These are phyloP conservation scores for Metschnikowia lunata DNA, from an alignment of 805 yeast species.

Conservation along the genomic window DNA sequence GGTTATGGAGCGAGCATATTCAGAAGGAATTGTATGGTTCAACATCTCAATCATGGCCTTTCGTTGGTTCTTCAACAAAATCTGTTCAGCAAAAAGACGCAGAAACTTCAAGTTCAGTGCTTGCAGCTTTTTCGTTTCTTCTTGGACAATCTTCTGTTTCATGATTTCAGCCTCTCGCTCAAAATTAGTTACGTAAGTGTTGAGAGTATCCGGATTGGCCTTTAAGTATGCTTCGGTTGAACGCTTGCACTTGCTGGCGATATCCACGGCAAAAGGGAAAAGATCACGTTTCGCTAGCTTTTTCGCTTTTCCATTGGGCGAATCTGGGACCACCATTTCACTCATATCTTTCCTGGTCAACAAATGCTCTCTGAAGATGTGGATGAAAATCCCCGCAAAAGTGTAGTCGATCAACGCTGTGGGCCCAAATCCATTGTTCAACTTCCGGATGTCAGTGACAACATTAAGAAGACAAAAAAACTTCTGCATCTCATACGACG, in stretches of 20 bases:
- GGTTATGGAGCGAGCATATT: not conserved
- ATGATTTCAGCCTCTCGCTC: conserved; percentile 6
- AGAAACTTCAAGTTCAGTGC: not conserved
- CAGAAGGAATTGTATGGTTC: not conserved
- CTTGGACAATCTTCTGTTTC: conserved; percentile 4
- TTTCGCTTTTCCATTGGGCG: conserved; percentile 31
- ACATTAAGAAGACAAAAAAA: conserved; percentile 45
- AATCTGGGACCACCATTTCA: conserved; percentile 14
- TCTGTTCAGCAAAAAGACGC: conserved; percentile 3
- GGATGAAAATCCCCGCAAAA: conserved; percentile 55
- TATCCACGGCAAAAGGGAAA: conserved; percentile 37
- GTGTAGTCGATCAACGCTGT: conserved; percentile 74
- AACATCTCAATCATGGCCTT: conserved; percentile 5
- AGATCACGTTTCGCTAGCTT: conserved; percentile 40
- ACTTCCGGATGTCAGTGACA: conserved; percentile 56
- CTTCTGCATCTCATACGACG: conserved; percentile 33
- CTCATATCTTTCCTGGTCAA: not conserved
- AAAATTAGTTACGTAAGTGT: conserved; percentile 14
- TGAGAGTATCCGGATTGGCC: conserved; percentile 29
- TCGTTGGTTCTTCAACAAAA: conserved; percentile 1
- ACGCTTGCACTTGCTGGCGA: conserved; percentile 26
- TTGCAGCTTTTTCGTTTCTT: not conserved
- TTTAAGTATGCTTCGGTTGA: conserved; percentile 30
- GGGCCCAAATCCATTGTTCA: conserved; percentile 79
- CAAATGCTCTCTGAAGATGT: conserved; percentile 30